Base-by-base conservation (phyloP, 495 filamentous ascomycete genomes). In the Astrocystis sublimbata region DNA sequence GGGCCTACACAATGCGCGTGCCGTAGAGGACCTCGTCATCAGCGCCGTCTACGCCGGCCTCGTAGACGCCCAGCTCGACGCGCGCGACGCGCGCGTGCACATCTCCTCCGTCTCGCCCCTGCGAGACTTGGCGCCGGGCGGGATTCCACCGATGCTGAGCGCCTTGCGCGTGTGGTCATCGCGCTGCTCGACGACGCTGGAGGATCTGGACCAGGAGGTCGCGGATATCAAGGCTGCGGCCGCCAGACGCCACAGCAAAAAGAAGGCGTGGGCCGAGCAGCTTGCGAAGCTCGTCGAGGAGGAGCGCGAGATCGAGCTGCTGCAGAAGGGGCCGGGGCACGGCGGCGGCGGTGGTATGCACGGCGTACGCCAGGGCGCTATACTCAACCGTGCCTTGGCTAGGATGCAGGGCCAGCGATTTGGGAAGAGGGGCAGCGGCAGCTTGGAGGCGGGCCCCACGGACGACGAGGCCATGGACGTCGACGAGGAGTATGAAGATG, bases 1-100 rank as follows among this genome's bases (percentile, higher is more conserved):
- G 54, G 85, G 81, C 54, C 87, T 97, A 31, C 66, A 85, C 51
- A 82, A 77, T 60, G 71, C 82, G 57, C 84, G 89, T 33, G 86
- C 89, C 41, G 88, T 98, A 66, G 94, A 98, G 81, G 86, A 92
- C 66, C 88, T 98, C 56, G 85, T 98, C 61, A 96, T 94, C 72
- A 85, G 86, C 65, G 85, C 92, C 65, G 90, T 97, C 75, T 98
- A 97, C 81, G 83, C 88, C 38, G 89, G 86, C 19, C 85, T 98
- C 0, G 74, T 98, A 36, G 81, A 82, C 24, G 94, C 86, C 7
- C 92, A 91, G 63, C 89, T 98, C 38, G 90, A 93, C 71, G 90
- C 93, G 10, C 81, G 83, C 46, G 77, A 85, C 60, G 84, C 87
- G 19, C 80, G 81, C 63, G 86, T 97, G 21, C 85, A 85, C 69